Base-by-base conservation (phyloP, 495 filamentous ascomycete species). In the Aspergillus funiculosus region DNA sequence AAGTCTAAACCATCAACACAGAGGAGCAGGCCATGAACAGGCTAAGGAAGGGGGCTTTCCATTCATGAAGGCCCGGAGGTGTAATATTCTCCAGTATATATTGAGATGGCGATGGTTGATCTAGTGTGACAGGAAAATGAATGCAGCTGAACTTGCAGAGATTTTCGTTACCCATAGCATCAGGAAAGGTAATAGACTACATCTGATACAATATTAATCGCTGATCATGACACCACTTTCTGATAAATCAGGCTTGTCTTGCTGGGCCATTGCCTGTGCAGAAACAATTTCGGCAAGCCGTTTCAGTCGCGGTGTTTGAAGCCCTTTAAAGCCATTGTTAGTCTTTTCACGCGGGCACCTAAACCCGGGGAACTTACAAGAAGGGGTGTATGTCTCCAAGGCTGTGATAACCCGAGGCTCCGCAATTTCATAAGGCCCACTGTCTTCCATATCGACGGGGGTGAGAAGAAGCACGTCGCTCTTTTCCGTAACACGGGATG, bases 361-460 rank as follows among this genome's bases (percentile, higher is more conserved):
- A n/a, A n/a, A n/a, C n/a, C n/a, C n/a, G n/a, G n/a, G n/a, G 17
- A 45, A 78, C 85, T 69, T 71, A 90, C 86, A 96, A 14, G 88
- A 92, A 25, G 92, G 94, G 14, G 92, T 95, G 62, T 97, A 97
- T 6, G 94, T 99, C 72, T 99, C 94, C 56, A 99, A 62, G 22
- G 94, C 94, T 1, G 89, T 95, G 60, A 99, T 99, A 21, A 85
- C 84, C 48, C 94, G 80, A 17, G 94, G 94, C 61, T 97, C 94
- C 15, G 94, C 91, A 59, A 99, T 97, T 66, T 97, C 94, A 60
- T 97, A 99, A 27, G 92, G 94, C n/a, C 94, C 94, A 54, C 89
- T 95, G 65, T 99, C 94, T 46, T 99, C 94, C 92, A 97, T 95
- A 62, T 99, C 94, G 39, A 99, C 88, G 25, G 94, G 88, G 25